phyloP scores from a whole-genome alignment of 495 filamentous ascomycete species.

The Penicillium ochrochloron region DNA sequence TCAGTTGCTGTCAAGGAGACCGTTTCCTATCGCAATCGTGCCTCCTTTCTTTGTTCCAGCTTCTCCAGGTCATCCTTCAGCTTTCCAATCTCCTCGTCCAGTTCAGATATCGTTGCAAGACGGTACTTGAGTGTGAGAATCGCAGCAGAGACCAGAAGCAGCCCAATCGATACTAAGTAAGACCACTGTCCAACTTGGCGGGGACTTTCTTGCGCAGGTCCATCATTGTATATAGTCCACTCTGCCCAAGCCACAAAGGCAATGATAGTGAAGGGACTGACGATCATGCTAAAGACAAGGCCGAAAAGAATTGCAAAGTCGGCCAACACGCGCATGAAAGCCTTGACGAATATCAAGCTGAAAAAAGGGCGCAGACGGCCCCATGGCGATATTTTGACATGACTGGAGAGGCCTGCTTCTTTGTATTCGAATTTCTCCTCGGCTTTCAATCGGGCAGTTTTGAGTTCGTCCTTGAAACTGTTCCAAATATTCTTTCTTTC shows the following conservation, averaged over 20 bases:
- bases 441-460: slow-evolving; percentile 1
- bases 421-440: not conserved
- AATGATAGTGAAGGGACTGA: slow-evolving; percentile 39
- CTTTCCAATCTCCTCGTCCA: slow-evolving; percentile 32
- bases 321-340: slow-evolving; percentile 16
- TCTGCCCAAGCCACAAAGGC: slow-evolving; percentile 43
- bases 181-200: slow-evolving; percentile 44
- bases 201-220: slow-evolving; percentile 35
- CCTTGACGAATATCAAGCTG: slow-evolving; percentile 18
- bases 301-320: slow-evolving; percentile 31
- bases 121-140: slow-evolving; percentile 36
- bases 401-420: not conserved
- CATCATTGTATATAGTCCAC: slow-evolving; percentile 39
- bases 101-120: slow-evolving; percentile 31
- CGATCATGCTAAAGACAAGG: slow-evolving; percentile 37
- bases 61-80: slow-evolving; percentile 21
- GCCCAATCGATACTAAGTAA: slow-evolving; percentile 32
- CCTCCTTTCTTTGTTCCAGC: slow-evolving; percentile 25
- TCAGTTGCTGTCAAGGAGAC: not conserved
- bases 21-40: not conserved
- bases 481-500: slow-evolving; percentile 28
- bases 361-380: slow-evolving; percentile 15
- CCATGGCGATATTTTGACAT: not conserved
- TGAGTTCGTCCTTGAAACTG: slow-evolving; percentile 29
- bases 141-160: slow-evolving; percentile 36